Evolutionary conservation across 805 yeast species (phyloP).

Genomic region (Candida tammaniensis): DNA sequence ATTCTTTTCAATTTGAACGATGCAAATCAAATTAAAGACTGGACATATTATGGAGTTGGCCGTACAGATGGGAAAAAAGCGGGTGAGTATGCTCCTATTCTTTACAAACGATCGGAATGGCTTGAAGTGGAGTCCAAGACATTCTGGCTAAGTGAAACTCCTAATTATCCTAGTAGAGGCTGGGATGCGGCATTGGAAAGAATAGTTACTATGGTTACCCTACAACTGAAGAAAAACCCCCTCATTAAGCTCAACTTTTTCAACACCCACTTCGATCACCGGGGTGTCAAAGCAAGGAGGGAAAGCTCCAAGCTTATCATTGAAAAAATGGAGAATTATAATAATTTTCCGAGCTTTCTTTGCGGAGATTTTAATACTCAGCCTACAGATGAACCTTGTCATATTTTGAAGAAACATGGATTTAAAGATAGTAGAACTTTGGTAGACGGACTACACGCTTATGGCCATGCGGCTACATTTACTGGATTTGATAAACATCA

Average conservation of each 20-base stretch:
- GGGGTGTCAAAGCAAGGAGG: conserved; percentile 34
- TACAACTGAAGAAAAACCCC: conserved; percentile 29
- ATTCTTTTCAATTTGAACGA: conserved; percentile 22
- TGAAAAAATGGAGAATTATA: conserved; percentile 29
- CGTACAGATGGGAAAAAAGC: conserved; percentile 26
- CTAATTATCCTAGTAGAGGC: conserved; percentile 40
- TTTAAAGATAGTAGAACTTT: conserved; percentile 28
- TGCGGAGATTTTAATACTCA: conserved; percentile 44
- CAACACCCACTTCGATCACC: conserved; percentile 44
- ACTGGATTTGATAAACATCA: conserved; percentile 44
- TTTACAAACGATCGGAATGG: conserved; percentile 33
- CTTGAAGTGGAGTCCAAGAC: conserved; percentile 26
- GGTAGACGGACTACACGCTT: conserved; percentile 23
- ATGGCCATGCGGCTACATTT: conserved; percentile 45
- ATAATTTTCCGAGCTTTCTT: conserved; percentile 33
- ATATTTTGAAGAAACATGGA: conserved; percentile 33
- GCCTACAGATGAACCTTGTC: conserved; percentile 40
- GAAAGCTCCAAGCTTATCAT: conserved; percentile 33
- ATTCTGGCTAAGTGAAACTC: conserved; percentile 44
- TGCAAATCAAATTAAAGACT: conserved; percentile 19
- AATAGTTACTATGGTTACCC: conserved; percentile 37
- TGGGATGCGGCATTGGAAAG: conserved; percentile 45
- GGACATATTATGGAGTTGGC: conserved; percentile 39
- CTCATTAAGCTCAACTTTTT: conserved; percentile 28
- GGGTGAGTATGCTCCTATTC: conserved; percentile 39